Evolutionary conservation across 768 basidiomycete genomes (phyloP).

Genomic region (Chlorophyllum brunneum): DNA sequence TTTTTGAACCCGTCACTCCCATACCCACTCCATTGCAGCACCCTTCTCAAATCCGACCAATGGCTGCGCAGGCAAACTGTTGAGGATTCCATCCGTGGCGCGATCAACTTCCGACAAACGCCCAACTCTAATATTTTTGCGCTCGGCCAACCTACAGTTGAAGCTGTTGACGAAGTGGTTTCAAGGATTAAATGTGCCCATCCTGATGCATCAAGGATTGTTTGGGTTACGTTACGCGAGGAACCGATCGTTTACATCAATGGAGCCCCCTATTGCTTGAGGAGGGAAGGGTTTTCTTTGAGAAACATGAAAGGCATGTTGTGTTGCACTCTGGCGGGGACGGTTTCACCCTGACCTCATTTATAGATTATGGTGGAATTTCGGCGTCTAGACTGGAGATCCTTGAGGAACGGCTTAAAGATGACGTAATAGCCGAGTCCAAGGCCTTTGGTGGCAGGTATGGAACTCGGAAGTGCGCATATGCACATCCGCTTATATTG

Average conservation of each 20-base stretch:
- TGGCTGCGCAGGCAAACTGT: slow-evolving; percentile 74
- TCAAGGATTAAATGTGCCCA: slow-evolving; percentile 55
- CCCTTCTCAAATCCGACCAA: slow-evolving; percentile 88
- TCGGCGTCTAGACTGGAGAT: slow-evolving; percentile 85
- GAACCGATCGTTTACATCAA: slow-evolving; percentile 92
- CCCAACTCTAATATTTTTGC: slow-evolving; percentile 82
- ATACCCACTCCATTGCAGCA: slow-evolving; percentile 37
- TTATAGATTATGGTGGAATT: slow-evolving; percentile 88
- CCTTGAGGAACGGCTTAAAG: slow-evolving; percentile 84
- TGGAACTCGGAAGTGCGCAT: slow-evolving; percentile 10
- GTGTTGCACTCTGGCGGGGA: too few species aligned
- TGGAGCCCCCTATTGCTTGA: slow-evolving; percentile 85
- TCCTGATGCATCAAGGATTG: slow-evolving; percentile 56
- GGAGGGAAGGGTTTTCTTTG: slow-evolving; percentile 80
- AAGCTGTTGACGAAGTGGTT: slow-evolving; percentile 82
- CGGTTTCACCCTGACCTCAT: background rate
- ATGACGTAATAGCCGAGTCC: slow-evolving; percentile 85
- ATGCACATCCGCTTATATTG: background rate
- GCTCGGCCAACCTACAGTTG: slow-evolving; percentile 87
- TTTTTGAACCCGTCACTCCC: background rate
- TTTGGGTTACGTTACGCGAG: slow-evolving; percentile 94
- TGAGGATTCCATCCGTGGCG: slow-evolving; percentile 76
- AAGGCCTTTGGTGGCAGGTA: slow-evolving; percentile 80
- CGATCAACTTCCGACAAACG: slow-evolving; percentile 89
- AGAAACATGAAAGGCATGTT: slow-evolving; percentile 87